Evolutionary conservation across 352 stramenopile genomes (phyloP), one percentile per base, ranked within the genome.

Genomic region (Phytophthora palmivora): DNA sequence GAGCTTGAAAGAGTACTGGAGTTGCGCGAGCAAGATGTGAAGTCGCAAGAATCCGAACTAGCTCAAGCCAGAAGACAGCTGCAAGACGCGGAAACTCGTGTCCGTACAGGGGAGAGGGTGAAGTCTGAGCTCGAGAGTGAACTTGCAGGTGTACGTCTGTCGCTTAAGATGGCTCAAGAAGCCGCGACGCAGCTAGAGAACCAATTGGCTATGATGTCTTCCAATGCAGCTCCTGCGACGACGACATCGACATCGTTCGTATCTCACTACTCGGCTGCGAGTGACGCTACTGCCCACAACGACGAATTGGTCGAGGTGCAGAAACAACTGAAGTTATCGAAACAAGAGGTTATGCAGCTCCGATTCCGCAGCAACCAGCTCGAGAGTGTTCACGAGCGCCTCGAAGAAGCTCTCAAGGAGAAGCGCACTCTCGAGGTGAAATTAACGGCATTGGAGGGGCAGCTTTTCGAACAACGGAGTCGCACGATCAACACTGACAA

Each of bases 301-400:
- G 70, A 83, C 2, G 80, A 90, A 26, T 36, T 91, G 37, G 63
- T 67, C 0, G 84, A 94, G 21, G 60, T 91, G 10, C 74, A 69
- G 14, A 94, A 94, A 71, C 80, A 92, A 58, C 63, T 94, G 4
- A 94, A 94, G 53, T 49, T 90, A 14, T 79, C 84, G 6, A 84
- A 87, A 28, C 84, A 94, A 41, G 84, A 94, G 46, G 82, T 89
- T 11, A 94, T 94, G 84, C 81, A 92, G 69, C 77, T 94, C 16
- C 84, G 82, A 0, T 94, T 91, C 70, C 84, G 84, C 28, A 92
- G 82, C 36, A 94, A 94, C 48, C 83, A 90, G 56, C 69, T 91
- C 11, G 84, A 91, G 36, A 87, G 75, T 37, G 72, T 90, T 3
- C 61, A 89, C 39, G 79, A 92, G 36, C 76, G 81, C 36, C 67